phyloP scores from a whole-genome alignment of 2,329 filamentous ascomycete species.

The Drechmeria coniospora region DNA sequence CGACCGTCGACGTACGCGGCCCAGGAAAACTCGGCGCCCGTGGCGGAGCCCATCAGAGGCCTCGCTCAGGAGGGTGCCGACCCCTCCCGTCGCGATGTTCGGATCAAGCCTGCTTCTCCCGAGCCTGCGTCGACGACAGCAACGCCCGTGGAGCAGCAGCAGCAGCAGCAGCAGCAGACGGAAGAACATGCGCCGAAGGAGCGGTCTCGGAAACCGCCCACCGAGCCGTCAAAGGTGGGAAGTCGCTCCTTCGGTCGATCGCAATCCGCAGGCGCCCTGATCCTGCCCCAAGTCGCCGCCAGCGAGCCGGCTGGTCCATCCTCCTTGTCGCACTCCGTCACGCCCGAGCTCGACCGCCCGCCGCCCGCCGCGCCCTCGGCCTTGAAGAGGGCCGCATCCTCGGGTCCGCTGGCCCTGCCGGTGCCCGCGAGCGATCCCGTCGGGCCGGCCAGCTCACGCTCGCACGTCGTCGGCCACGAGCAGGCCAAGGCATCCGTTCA shows the following conservation, averaged over 20 bases:
- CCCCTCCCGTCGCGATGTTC: too few relatives aligned
- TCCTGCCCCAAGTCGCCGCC: slow-evolving; percentile 21
- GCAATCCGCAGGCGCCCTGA: slow-evolving; percentile 22
- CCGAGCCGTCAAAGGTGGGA: slow-evolving; percentile 6
- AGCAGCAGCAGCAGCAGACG: too few relatives aligned
- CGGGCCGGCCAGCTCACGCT: slow-evolving; percentile 10
- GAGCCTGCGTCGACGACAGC: too few relatives aligned
- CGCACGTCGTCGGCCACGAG: slow-evolving; percentile 2
- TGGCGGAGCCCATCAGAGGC: background rate
- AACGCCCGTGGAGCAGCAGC: too few relatives aligned
- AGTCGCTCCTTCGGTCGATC: slow-evolving; percentile 17
- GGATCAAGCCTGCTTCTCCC: too few relatives aligned
- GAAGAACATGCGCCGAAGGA: slow-evolving; percentile 1
- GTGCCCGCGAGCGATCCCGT: slow-evolving; percentile 34
- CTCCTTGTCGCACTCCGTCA: slow-evolving; percentile 17
- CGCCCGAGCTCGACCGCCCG: slow-evolving; percentile 7
- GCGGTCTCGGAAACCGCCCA: slow-evolving; percentile 1
- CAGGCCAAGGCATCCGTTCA: slow-evolving; percentile 24
- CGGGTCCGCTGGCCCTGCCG: slow-evolving; percentile 16
- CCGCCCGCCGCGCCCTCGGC: slow-evolving; percentile 18
- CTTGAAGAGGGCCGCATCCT: slow-evolving; percentile 22
- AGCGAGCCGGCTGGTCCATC: slow-evolving; percentile 35
- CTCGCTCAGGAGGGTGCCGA: too few relatives aligned
- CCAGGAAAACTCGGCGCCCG: background rate
- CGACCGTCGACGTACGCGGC: background rate